A percentile compares a stretch with the other conserved stretches of the same genome.
Conservation (phyloP, 176 grass and related monocot species). For the Canna indica region DNA sequence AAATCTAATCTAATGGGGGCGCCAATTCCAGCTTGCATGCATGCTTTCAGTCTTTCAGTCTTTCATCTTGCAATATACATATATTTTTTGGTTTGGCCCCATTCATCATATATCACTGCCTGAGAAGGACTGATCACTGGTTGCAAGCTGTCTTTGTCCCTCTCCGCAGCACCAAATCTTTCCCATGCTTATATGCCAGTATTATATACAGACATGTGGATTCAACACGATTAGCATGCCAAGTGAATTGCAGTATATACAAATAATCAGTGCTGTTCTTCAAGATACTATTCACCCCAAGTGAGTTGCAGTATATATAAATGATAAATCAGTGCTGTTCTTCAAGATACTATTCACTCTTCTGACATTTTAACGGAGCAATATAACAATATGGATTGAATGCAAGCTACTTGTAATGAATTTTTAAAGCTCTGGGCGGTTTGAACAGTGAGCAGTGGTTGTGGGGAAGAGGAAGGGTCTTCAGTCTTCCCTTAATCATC, state of each 20-base stretch:
- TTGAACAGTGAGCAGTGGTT: background rate
- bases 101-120: background rate
- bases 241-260: background rate
- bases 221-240: background rate
- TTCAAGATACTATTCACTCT: no score
- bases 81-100: background rate
- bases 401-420: background rate
- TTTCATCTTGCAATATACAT: background rate
- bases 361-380: no score
- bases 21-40: background rate
- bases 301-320: no score
- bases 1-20: background rate
- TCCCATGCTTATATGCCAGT: background rate
- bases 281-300: no score
- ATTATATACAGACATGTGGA: background rate
- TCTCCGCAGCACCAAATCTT: background rate
- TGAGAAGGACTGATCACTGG: background rate
- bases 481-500: background rate
- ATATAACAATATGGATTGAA: no score
- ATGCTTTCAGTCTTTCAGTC: background rate
- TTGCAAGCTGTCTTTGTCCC: conserved; percentile 3
- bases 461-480: background rate
- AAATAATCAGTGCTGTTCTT: no score
- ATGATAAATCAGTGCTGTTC: no score
- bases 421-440: background rate